phyloP scores from a whole-genome alignment of 345 rosid species.

The Trapa incisa region DNA sequence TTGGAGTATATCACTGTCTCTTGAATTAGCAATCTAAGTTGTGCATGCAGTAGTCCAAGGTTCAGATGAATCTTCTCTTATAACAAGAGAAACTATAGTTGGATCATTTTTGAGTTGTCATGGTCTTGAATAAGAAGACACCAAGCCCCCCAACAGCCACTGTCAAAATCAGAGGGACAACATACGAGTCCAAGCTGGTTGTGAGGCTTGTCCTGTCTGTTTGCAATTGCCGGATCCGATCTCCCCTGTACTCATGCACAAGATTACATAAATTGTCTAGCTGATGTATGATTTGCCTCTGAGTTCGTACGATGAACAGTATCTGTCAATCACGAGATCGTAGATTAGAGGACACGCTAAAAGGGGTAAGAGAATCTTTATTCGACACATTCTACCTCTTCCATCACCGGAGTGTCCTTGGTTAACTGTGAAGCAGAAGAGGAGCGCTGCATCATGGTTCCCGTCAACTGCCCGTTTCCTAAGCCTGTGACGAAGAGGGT shows the following conservation, averaged over 20 bases:
- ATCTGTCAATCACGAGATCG: slow-evolving; percentile 26
- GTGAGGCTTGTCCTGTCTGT: slow-evolving; percentile 17
- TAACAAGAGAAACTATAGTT: background rate
- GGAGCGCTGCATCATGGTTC: slow-evolving; percentile 49
- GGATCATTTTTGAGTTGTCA: slow-evolving; percentile 23
- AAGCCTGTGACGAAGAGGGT: slow-evolving; percentile 2
- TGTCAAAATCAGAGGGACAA: slow-evolving; percentile 42
- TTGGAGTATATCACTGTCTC: too few relatives aligned
- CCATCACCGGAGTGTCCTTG: slow-evolving; percentile 73
- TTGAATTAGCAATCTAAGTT: too few relatives aligned
- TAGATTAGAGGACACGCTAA: background rate
- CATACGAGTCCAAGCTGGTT: slow-evolving; percentile 20
- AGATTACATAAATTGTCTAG: slow-evolving; percentile 67
- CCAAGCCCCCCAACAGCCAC: slow-evolving; percentile 59
- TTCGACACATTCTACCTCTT: slow-evolving; percentile 50
- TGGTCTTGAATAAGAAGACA: slow-evolving; percentile 28
- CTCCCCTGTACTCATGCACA: slow-evolving; percentile 54
- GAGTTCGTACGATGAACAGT: slow-evolving; percentile 48
- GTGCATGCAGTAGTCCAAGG: background rate
- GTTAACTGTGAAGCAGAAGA: slow-evolving; percentile 75
- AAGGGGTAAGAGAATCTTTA: background rate
- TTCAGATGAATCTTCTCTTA: background rate
- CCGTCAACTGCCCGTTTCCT: slow-evolving; percentile 39
- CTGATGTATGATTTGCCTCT: slow-evolving; percentile 85
- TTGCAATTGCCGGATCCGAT: slow-evolving; percentile 50